Percentiles rank a stretch among this genome's conserved stretches.
Conservation (phyloP, 1,139 yeast species). For the Arxiozyma telluris region DNA sequence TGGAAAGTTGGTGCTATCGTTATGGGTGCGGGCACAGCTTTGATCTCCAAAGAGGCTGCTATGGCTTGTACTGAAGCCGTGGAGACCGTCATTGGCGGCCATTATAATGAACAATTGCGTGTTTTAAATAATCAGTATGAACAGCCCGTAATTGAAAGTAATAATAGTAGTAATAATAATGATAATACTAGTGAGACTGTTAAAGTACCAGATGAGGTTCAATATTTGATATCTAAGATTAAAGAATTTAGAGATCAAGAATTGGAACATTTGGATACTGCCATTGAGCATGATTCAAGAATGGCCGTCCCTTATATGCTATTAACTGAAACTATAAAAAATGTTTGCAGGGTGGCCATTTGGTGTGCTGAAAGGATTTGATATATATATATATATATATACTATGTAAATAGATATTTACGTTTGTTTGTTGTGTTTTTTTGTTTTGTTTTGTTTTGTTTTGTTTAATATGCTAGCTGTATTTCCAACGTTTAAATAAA, state of each 20-base stretch:
- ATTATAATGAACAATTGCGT: conserved; percentile 83
- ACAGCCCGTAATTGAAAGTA: conserved; percentile 18
- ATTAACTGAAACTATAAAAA: conserved; percentile 78
- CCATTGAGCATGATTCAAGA: conserved; percentile 83
- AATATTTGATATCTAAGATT: conserved; percentile 50
- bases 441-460: too few relatives aligned
- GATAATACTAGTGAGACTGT: conserved; percentile 21
- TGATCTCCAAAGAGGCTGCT: conserved; percentile 88
- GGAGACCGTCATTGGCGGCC: conserved; percentile 95
- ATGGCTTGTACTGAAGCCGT: conserved; percentile 99
- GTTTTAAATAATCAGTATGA: conserved; percentile 56
- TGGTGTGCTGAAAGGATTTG: conserved; percentile 81
- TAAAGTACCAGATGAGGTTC: conserved; percentile 46
- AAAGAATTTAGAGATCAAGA: conserved; percentile 88
- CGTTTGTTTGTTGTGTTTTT: too few relatives aligned
- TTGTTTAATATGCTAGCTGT: background rate
- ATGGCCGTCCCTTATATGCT: conserved; percentile 87
- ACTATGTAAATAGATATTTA: background rate
- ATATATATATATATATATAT: conserved; percentile 1
- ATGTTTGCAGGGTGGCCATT: conserved; percentile 78
- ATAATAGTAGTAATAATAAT: background rate
- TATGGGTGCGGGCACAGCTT: conserved; percentile 80
- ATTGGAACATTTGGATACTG: conserved; percentile 89
- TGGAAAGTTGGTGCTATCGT: conserved; percentile 91
- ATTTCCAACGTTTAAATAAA: too few relatives aligned